Percentiles rank a stretch among this genome's conserved stretches.
Conservation (phyloP, 2,329 filamentous ascomycete genomes). For the Xylariaceae sp. region DNA sequence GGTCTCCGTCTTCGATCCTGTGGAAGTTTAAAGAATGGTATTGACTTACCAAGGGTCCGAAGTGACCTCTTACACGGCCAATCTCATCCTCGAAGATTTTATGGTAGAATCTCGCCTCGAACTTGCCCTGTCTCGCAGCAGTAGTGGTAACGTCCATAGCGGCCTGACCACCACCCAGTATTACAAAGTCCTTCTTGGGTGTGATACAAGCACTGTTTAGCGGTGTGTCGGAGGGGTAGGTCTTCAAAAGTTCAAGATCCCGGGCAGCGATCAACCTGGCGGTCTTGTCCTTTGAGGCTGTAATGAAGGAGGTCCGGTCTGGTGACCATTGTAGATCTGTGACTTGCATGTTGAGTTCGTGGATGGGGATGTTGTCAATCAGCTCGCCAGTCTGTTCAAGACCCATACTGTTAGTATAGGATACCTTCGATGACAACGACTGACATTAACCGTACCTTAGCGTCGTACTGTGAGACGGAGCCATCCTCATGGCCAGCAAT, state of each 20-base stretch:
- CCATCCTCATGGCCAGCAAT: slow-evolving; percentile 98
- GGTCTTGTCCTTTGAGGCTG: slow-evolving; percentile 96
- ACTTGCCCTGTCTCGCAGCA: slow-evolving; percentile 93
- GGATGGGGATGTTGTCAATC: slow-evolving; percentile 79
- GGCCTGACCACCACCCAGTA: slow-evolving; percentile 96
- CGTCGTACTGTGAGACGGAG: slow-evolving; percentile 88
- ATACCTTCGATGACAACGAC: too few relatives aligned
- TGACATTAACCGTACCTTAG: slow-evolving; percentile 65
- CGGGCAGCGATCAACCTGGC: slow-evolving; percentile 83
- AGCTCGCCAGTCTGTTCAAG: slow-evolving; percentile 74
- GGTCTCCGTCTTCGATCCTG: not conserved
- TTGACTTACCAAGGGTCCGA: slow-evolving; percentile 75
- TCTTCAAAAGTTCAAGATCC: slow-evolving; percentile 92
- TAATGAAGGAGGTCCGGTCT: slow-evolving; percentile 98
- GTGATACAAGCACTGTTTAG: slow-evolving; percentile 96
- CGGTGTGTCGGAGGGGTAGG: slow-evolving; percentile 88
- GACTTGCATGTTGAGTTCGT: slow-evolving; percentile 83
- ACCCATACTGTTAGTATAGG: slow-evolving; percentile 13
- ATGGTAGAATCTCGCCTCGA: slow-evolving; percentile 99
- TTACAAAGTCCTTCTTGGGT: slow-evolving; percentile 95
- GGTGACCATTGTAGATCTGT: slow-evolving; percentile 94
- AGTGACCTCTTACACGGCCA: slow-evolving; percentile 94
- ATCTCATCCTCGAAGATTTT: slow-evolving; percentile 99
- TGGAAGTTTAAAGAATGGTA: not conserved
- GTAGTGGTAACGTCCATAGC: slow-evolving; percentile 99